Base-by-base conservation (phyloP, 1,284 basidiomycete genomes). In the Ceratobasidium sp. region DNA sequence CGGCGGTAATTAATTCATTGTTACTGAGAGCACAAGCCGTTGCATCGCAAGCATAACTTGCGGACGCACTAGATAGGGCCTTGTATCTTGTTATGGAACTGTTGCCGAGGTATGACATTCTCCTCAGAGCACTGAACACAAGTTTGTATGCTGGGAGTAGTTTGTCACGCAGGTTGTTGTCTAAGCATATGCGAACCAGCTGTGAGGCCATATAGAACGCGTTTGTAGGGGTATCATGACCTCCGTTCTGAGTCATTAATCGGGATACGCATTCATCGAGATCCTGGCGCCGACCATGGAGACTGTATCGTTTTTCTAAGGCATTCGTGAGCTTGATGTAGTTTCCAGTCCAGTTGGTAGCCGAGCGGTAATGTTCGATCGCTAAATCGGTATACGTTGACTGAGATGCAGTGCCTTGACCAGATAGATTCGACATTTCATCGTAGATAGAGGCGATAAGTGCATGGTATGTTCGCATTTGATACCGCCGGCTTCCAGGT, bases 221-320 rank as follows among this genome's bases (percentile, higher is more conserved):
- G 16, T 52, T 12, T 36, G 45, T 61, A 3, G 71, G 18, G 59
- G 69, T 43, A 14, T 45, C 32, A 14, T 52, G 41, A 1, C 41
- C 32, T 8, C n/a, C n/a, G 28, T 53, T 53, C 26, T 53, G 52
- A 18, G 32, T 4, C 14, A 53, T 36, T 9, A 64, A 30, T n/a
- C 43, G 45, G 4, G 43, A 48, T 18, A 64, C n/a, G 21, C 61
- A 64, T 50, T 64, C 61, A 18, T 64, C 61, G 26, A 64, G 32
- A 14, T 64, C 46, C 34, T 43, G 32, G 8, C n/a, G 61, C 21
- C 46, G 28, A 8, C 34, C 48, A 21, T 32, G 32, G n/a, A 50
- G 4, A 32, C n/a, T 23, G 48, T 64, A 64, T 30, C 61, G 45
- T 18, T 50, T 45, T 30, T 64, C 61, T 32, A 64, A 46, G n/a